Base-by-base conservation (phyloP, 495 filamentous ascomycete genomes). In the Arthonia radiata region DNA sequence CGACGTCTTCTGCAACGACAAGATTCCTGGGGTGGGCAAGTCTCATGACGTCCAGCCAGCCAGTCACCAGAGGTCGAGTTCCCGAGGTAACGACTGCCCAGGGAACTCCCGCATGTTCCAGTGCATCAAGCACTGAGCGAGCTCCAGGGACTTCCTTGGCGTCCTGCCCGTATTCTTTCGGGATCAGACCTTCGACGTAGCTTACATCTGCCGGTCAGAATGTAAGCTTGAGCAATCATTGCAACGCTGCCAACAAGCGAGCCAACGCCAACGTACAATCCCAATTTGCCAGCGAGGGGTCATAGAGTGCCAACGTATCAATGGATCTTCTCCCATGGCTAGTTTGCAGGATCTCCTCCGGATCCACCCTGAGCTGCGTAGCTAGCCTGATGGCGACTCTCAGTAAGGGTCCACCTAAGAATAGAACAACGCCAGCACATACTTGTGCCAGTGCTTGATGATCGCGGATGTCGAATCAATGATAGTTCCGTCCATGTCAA, bases 21-120 rank as follows among this genome's bases (percentile, higher is more conserved):
- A 93, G 55, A 35, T 74, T 54, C 37, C 61, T 49, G 0, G 82
- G 82, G 15, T 57, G 56, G 15, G 79, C 66, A 25, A 94, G 65
- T 23, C 61, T 49, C 39, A 94, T 53, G 3, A 79, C 70, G 21
- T 66, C 54, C 15, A 93, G 60, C 86, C 86, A 97, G 25, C 81
- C 83, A 12, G 61, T 61, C 3, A 92, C 65, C 9, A 97, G 59
- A 3, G 79, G 72, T 23, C 59, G 52, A 0, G 79, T 82, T 15
- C 86, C 86, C 2, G 73, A 82, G 4, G 86, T 97, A 5, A 93
- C 83, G 31, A 97, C 83, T 14, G 76, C 73, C 86, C 86, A 97
- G 24, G 64, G 67, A 0, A 62, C 67, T 24, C 53, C 44, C 17
- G 49, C 46, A 17, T 50, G 40, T 31, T 72, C 59, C 5, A 76